Evolutionary conservation across 176 grass and related monocot species (phyloP).

Genomic region (Zoysia japonica): DNA sequence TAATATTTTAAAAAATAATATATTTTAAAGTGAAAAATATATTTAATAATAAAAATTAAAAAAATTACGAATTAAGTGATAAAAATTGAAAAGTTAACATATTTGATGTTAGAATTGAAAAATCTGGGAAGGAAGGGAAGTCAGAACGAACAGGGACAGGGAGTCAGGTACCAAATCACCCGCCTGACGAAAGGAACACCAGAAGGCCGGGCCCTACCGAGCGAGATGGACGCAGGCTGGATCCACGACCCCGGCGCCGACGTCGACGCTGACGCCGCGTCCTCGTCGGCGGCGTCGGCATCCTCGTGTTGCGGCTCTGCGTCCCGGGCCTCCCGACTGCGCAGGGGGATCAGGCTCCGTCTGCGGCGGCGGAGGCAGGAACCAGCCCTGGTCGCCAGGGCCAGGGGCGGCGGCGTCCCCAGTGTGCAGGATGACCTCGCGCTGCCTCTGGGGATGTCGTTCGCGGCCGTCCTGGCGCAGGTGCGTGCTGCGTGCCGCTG

Average conservation of each 20-base stretch:
- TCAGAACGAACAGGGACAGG: not conserved
- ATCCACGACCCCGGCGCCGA: not conserved
- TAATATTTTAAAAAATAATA: too few relatives aligned
- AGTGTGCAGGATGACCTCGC: slow-evolving; percentile 59
- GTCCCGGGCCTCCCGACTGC: not conserved
- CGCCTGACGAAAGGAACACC: slow-evolving; percentile 7
- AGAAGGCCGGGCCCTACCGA: slow-evolving; percentile 13
- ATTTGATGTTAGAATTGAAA: too few relatives aligned
- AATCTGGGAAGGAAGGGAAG: not conserved
- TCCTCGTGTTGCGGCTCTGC: slow-evolving; percentile 21
- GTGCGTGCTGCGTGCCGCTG: slow-evolving; percentile 51
- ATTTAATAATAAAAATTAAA: too few relatives aligned
- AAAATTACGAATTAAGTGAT: too few relatives aligned
- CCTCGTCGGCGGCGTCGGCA: slow-evolving; percentile 27
- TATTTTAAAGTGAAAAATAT: too few relatives aligned
- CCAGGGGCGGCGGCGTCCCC: not conserved
- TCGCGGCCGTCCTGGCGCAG: slow-evolving; percentile 75
- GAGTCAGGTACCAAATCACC: not conserved
- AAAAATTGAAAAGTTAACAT: too few relatives aligned
- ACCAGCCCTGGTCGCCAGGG: not conserved
- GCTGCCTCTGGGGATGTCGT: slow-evolving; percentile 87
- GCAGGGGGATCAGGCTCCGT: slow-evolving; percentile 44
- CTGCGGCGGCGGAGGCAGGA: slow-evolving; percentile 17
- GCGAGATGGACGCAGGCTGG: slow-evolving; percentile 27
- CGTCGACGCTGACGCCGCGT: slow-evolving; percentile 13